phyloP scores from a whole-genome alignment of 108 stramenopile species.

The Cyclotella baltica region DNA sequence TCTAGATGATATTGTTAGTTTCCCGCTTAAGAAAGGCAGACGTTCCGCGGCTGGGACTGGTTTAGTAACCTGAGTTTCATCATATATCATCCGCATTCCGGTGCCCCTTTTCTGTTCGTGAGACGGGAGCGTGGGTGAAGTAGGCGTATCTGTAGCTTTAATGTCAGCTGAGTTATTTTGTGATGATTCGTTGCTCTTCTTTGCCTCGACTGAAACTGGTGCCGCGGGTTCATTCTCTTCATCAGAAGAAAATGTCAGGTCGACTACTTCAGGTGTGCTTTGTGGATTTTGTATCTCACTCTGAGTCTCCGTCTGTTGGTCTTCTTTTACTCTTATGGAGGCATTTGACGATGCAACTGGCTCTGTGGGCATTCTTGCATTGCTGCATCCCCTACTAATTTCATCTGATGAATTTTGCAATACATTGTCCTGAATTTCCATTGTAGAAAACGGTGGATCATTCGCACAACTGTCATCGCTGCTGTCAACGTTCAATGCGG shows the following conservation, averaged over 20 bases:
- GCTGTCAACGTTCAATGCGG: not conserved
- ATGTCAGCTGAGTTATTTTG: not conserved
- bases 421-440: no score
- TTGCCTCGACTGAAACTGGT: not conserved
- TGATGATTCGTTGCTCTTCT: not conserved
- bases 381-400: not conserved
- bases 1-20: not conserved
- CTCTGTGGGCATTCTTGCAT: not conserved
- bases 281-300: not conserved
- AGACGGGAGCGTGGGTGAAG: not conserved
- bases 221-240: not conserved
- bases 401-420: not conserved
- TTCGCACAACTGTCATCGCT: not conserved
- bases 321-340: not conserved
- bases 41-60: not conserved
- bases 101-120: not conserved
- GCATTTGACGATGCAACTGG: not conserved
- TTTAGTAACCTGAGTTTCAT: not conserved
- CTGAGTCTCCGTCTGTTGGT: not conserved
- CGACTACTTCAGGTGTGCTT: not conserved
- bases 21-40: slow-evolving; percentile 3
- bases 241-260: not conserved
- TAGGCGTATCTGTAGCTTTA: not conserved
- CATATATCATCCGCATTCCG: not conserved
- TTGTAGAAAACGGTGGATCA: not conserved